Base-by-base conservation (phyloP, 2,329 filamentous ascomycete genomes). In the Colletotrichum sansevieriae region DNA sequence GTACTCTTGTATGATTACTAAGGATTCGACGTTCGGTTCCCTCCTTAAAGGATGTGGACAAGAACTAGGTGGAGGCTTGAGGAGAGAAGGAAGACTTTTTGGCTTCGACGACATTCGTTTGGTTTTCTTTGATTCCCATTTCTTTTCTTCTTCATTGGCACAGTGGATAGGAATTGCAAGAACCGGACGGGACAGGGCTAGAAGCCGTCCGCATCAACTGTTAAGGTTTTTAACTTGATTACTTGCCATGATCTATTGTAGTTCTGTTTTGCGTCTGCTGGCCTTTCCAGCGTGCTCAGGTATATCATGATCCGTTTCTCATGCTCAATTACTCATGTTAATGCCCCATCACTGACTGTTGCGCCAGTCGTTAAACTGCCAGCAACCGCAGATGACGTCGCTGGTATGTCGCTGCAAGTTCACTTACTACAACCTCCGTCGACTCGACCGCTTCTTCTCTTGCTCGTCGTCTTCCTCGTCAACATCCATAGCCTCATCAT, bases 401-500 rank as follows among this genome's bases (percentile, higher is more conserved):
- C 29, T 29, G 29, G 8, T 7, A 29, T 29, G 29, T 29, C 29
- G 29, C 29, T 29, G 29, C 7, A 29, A 7, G 1, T 29, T 39
- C 37, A 39, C 15, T 59, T 80, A 88, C 70, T 29, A 29, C 29
- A 89, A 80, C 80, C 88, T 90, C 65, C 86, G 81, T 70, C 85
- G 84, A 71, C 82, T 85, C 2, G 82, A 79, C 47, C 85, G 80
- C 76, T 85, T 87, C 80, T 82, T 84, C 70, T 77, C 81, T 56
- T 83, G 83, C 1, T 77, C 76, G 7, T 81, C 79, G 5, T 84
- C 81, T 5, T 83, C 83, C 11, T 85, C 83, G 54, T 90, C 88
- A 33, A 89, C 73, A 58, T 89, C 87, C 83, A 88, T 87, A 49
- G 80, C 83, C 70, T 85, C 84, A 35, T 84, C 83, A 4, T 83